These are phyloP conservation scores for Xerocomus spinulosus DNA, from an alignment of 768 basidiomycete genomes.

Conservation along the genomic window DNA sequence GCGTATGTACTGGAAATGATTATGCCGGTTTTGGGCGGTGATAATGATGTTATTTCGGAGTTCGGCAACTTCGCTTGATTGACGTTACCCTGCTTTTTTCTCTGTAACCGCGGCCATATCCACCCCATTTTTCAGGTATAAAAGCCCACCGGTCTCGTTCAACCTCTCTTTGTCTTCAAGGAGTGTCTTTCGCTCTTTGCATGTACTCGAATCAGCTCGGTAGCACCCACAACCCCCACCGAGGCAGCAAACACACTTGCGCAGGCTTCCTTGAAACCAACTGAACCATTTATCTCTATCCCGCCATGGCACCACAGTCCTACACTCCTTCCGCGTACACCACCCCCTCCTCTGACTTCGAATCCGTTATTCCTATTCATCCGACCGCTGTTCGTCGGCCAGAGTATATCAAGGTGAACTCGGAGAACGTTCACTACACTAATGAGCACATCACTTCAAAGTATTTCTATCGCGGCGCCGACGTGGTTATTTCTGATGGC, in stretches of 20 bases:
- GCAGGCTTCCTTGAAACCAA: slow-evolving; percentile 59
- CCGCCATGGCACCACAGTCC: slow-evolving; percentile 48
- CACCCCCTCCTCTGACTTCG: slow-evolving; percentile 69
- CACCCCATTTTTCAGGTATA: slow-evolving; percentile 26
- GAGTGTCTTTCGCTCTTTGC: slow-evolving; percentile 48
- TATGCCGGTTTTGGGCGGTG: too few relatives aligned
- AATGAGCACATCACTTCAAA: slow-evolving; percentile 80
- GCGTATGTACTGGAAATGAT: too few relatives aligned
- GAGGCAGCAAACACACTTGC: slow-evolving; percentile 81
- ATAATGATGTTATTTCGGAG: slow-evolving; percentile 14
- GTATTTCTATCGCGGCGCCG: slow-evolving; percentile 75
- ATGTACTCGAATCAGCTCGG: slow-evolving; percentile 96
- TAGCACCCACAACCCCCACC: slow-evolving; percentile 81
- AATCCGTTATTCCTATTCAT: slow-evolving; percentile 68
- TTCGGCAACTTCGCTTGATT: slow-evolving; percentile 10
- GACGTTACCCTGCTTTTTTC: slow-evolving; percentile 17
- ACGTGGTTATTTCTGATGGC: slow-evolving; percentile 65
- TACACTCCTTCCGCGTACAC: slow-evolving; percentile 55
- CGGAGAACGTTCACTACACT: slow-evolving; percentile 75
- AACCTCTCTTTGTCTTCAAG: slow-evolving; percentile 10
- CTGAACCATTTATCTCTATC: slow-evolving; percentile 29
- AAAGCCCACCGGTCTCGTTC: slow-evolving; percentile 10
- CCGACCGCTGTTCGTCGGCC: slow-evolving; percentile 81
- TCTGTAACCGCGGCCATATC: slow-evolving; percentile 4
- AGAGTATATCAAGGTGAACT: slow-evolving; percentile 73